phyloP scores from a whole-genome alignment of 140 eudicot genomes.

The Oenanthe javanica region DNA sequence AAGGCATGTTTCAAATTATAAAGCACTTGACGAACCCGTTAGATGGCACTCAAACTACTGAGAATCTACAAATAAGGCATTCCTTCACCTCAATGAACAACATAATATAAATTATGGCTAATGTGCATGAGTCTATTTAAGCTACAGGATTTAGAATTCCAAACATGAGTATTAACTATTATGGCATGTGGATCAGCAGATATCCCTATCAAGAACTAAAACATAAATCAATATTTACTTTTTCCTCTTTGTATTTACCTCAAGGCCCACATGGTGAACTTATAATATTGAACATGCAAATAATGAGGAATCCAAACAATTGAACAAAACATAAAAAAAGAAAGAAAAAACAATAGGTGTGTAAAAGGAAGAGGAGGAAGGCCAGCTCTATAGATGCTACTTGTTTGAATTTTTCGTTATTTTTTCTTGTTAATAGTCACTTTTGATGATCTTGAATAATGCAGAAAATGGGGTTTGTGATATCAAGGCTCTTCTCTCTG shows the following conservation, averaged over 20 bases:
- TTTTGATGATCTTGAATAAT: not conserved
- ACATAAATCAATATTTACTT: not conserved
- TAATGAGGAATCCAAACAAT: conserved; percentile 17
- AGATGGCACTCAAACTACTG: too few relatives aligned
- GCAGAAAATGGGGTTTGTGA: not conserved
- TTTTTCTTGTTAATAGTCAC: not conserved
- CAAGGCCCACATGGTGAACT: conserved; percentile 9
- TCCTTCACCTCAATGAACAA: too few relatives aligned
- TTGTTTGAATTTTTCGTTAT: not conserved
- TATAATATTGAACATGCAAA: conserved; percentile 9
- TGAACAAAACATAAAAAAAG: conserved; percentile 16
- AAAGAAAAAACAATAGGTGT: not conserved
- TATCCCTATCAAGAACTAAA: not conserved
- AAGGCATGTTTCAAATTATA: not conserved
- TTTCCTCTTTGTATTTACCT: not conserved
- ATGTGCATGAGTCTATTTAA: not conserved
- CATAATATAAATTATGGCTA: not conserved
- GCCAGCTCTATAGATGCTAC: not conserved
- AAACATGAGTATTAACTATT: not conserved
- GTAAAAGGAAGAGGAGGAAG: not conserved
- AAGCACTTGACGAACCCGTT: not conserved
- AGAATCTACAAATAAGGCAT: not conserved
- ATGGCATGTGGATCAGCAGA: not conserved
- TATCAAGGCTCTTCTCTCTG: not conserved
- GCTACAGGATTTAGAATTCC: not conserved